phyloP scores from a whole-genome alignment of 148 eudicot genomes.

The Oxyria digyna region DNA sequence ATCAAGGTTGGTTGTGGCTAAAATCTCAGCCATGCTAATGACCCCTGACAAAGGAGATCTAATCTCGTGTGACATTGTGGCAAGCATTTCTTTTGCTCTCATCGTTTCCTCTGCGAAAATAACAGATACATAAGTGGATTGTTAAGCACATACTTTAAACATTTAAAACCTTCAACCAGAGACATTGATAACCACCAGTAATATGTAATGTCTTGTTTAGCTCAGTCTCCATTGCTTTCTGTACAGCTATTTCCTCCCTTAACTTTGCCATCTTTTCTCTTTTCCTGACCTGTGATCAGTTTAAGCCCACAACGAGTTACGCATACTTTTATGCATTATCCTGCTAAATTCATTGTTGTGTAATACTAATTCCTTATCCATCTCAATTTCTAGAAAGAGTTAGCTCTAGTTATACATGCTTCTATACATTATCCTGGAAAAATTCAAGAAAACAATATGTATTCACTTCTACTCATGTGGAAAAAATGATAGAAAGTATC shows the following conservation, averaged over 20 bases:
- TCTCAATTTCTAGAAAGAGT: background rate
- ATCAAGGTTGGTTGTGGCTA: constrained; percentile 60
- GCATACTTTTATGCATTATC: no score
- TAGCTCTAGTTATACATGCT: background rate
- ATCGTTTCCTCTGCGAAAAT: constrained; percentile 76
- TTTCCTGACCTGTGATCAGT: constrained; percentile 52
- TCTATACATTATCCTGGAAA: background rate
- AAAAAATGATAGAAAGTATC: background rate
- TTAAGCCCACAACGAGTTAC: background rate
- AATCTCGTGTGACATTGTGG: constrained; percentile 98
- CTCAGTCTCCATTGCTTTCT: constrained; percentile 90
- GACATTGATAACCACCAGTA: constrained; percentile 32
- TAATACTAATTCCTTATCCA: background rate
- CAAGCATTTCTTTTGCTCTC: constrained; percentile 92
- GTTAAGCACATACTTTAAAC: constrained; percentile 8
- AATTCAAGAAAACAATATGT: background rate
- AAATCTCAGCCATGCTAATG: constrained; percentile 88
- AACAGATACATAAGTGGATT: background rate
- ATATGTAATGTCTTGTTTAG: constrained; percentile 87
- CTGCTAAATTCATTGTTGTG: no score
- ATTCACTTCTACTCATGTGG: background rate
- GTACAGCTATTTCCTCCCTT: constrained; percentile 88
- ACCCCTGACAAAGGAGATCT: constrained; percentile 89
- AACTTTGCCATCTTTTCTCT: constrained; percentile 88
- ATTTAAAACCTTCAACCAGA: background rate